These are phyloP conservation scores for Trichodelitschia bisporula DNA, from an alignment of 495 filamentous ascomycete genomes.

Conservation along the genomic window DNA sequence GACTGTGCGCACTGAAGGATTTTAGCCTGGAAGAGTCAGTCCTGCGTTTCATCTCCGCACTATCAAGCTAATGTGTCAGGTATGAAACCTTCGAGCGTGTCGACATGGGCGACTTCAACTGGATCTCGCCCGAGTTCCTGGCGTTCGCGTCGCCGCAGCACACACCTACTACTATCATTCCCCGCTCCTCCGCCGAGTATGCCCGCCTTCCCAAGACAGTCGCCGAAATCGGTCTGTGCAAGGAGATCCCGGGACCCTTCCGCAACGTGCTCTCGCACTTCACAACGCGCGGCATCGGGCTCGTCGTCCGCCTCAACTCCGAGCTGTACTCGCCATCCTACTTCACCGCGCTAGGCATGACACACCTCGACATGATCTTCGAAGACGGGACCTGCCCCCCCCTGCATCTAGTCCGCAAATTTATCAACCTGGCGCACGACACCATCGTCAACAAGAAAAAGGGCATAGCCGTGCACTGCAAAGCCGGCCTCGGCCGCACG, in stretches of 20 bases:
- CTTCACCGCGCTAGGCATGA: slow-evolving; percentile 84
- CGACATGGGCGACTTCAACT: slow-evolving; percentile 99
- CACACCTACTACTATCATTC: slow-evolving; percentile 43
- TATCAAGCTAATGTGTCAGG: slow-evolving; percentile 16
- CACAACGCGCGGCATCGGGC: slow-evolving; percentile 49
- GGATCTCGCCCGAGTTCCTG: slow-evolving; percentile 83
- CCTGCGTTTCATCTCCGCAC: neutral
- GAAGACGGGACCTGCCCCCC: slow-evolving; percentile 93
- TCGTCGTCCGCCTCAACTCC: slow-evolving; percentile 89
- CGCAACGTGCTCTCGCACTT: slow-evolving; percentile 91
- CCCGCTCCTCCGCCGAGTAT: slow-evolving; percentile 34
- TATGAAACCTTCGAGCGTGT: slow-evolving; percentile 89
- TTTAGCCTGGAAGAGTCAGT: slow-evolving; percentile 84
- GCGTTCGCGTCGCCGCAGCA: slow-evolving; percentile 91
- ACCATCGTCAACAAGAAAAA: slow-evolving; percentile 72
- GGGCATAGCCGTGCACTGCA: slow-evolving; percentile 93
- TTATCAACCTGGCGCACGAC: slow-evolving; percentile 83
- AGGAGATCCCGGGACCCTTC: slow-evolving; percentile 49
- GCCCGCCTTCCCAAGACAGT: slow-evolving; percentile 42
- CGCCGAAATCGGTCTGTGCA: slow-evolving; percentile 33
- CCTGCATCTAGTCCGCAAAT: slow-evolving; percentile 60
- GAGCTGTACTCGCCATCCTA: slow-evolving; percentile 86
- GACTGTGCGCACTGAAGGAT: slow-evolving; percentile 60
- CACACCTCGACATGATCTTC: slow-evolving; percentile 97
- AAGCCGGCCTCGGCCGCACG: slow-evolving; percentile 88